Base-by-base conservation (phyloP, 345 rosid genomes). In the Brassica nigra region DNA sequence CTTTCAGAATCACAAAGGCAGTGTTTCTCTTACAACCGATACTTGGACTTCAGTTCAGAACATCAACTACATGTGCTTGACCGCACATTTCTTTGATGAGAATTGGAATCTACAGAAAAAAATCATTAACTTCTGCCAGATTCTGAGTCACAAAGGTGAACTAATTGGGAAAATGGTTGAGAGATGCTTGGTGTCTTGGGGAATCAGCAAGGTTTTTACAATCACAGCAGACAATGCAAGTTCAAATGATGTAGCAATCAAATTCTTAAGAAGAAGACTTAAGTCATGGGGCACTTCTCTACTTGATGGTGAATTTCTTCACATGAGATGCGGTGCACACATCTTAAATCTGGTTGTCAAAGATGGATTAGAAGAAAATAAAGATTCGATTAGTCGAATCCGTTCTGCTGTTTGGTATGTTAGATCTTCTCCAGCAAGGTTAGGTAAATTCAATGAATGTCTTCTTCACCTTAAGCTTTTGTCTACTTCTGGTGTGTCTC, bases 161-260 rank as follows among this genome's bases (percentile, higher is more conserved):
- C 2, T 65, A 0, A 70, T 83, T 9, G 80, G 63, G 2, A 71
- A 78, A 10, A 9, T 44, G 33, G 0, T 75, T 3, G 82, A 73
- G 10, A 73, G 42, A 2, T 78, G 73, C 14, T 70, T 82, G 9
- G 10, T 62, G 16, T 18, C 27, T 39, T 83, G 72, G 78, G 76
- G 62, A 2, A 55, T 80, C 16, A 67, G 7, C 9, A 80, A 49
- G 55, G 70, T 79, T 14, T 64, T 76, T 16, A 70, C 71, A 9
- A 6, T 83, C 0, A 76, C 52, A 0, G 6, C 57, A n/a, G 81
- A 76, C 7, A 79, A 83, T 12, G 78, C 71, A 1, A 69, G 28
- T 15, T 8, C 75, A 10, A 76, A 71, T 72, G 78, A 83, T 3
- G 71, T 65, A 6, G 72, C 11, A 5, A 0, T 65, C 8, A 47